phyloP scores from a whole-genome alignment of 306 rosid genomes.

The Prunus armeniaca region DNA sequence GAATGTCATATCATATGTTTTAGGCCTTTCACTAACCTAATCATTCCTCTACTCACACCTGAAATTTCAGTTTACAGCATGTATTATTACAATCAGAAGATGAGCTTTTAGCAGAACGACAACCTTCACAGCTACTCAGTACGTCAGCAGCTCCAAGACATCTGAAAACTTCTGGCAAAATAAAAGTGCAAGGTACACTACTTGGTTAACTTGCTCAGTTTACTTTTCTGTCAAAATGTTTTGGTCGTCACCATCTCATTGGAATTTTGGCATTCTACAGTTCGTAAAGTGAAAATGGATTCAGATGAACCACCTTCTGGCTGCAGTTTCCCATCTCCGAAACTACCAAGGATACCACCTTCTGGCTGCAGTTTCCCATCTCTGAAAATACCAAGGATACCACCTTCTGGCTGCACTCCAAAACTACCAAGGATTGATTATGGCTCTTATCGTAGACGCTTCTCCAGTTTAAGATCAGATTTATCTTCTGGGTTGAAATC shows the following conservation, averaged over 20 bases:
- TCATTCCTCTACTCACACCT: neutral
- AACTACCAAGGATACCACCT: neutral
- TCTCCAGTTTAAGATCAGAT: constrained; percentile 6
- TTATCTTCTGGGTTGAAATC: constrained; percentile 21
- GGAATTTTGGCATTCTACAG: constrained; percentile 17
- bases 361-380: constrained; percentile 17
- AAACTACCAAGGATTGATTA: constrained; percentile 7
- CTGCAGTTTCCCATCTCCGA: constrained; percentile 10
- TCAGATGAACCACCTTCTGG: constrained; percentile 17
- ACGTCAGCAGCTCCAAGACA: constrained; percentile 21
- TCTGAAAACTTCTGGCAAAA: constrained; percentile 21
- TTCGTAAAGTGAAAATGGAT: constrained; percentile 33
- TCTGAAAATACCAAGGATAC: neutral
- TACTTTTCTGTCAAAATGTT: neutral
- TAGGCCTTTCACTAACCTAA: neutral
- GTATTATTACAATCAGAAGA: constrained; percentile 36
- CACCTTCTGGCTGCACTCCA: constrained; percentile 16
- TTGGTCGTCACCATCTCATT: neutral
- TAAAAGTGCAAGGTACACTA: constrained; percentile 32
- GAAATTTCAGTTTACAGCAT: constrained; percentile 26
- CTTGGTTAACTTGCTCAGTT: neutral
- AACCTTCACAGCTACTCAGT: constrained; percentile 22
- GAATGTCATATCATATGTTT: neutral
- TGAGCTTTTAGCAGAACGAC: constrained; percentile 25
- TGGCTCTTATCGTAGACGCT: constrained; percentile 1